Conservation (phyloP, 805 yeast species). For the Saturnispora quitensis region DNA sequence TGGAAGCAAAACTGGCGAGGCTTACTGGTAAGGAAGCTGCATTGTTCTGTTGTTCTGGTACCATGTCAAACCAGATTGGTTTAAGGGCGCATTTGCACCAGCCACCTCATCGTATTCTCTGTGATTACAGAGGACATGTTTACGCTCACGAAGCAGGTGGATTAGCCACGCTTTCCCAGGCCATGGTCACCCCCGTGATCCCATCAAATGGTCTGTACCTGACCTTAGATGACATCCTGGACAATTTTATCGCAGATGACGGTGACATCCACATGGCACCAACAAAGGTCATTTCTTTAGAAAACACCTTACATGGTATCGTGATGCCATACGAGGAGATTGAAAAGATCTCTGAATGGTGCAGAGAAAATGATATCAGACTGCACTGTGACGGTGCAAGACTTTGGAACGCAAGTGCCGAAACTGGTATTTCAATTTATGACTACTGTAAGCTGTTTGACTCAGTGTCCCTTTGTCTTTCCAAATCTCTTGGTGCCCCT, state of each 20-base stretch:
- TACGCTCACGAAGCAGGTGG: slow-evolving; percentile 88
- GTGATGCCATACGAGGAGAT: slow-evolving; percentile 76
- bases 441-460: slow-evolving; percentile 76
- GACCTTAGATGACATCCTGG: slow-evolving; percentile 70
- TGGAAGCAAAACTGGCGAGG: slow-evolving; percentile 56
- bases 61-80: slow-evolving; percentile 83
- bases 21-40: slow-evolving; percentile 77
- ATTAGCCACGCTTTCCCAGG: slow-evolving; percentile 77
- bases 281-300: slow-evolving; percentile 73
- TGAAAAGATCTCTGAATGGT: slow-evolving; percentile 59
- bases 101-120: slow-evolving; percentile 79
- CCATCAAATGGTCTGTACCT: slow-evolving; percentile 71
- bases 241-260: slow-evolving; percentile 55
- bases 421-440: slow-evolving; percentile 53
- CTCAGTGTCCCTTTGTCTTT: slow-evolving; percentile 81
- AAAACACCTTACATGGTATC: slow-evolving; percentile 82
- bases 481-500: slow-evolving; percentile 90
- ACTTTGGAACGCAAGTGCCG: slow-evolving; percentile 81
- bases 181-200: slow-evolving; percentile 77
- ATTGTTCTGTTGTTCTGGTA: slow-evolving; percentile 79
- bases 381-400: slow-evolving; percentile 95
- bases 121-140: slow-evolving; percentile 83
- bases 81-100: slow-evolving; percentile 64
- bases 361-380: slow-evolving; percentile 45
- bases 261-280: slow-evolving; percentile 87